A percentile compares a stretch with the other conserved stretches of the same genome.
These are phyloP conservation scores for Filosporella fistucella DNA, from an alignment of 495 filamentous ascomycete species.

Conservation along the genomic window DNA sequence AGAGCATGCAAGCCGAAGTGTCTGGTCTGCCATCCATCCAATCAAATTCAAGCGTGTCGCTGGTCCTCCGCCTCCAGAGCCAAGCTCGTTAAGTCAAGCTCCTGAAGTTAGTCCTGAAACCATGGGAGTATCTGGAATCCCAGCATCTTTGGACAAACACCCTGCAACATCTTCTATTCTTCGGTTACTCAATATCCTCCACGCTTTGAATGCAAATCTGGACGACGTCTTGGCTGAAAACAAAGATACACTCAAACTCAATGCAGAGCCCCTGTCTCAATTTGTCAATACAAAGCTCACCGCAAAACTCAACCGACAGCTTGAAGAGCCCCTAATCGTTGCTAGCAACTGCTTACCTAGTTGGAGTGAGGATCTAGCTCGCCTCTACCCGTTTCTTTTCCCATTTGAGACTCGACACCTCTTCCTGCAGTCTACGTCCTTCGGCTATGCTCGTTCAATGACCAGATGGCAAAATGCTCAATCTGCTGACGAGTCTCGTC, in stretches of 20 bases:
- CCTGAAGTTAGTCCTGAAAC: conserved; percentile 39
- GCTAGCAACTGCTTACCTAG: conserved; percentile 93
- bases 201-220: conserved; percentile 90
- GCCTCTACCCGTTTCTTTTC: conserved; percentile 96
- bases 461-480: conserved; percentile 94
- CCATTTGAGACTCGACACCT: conserved; percentile 97
- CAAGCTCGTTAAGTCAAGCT: conserved; percentile 56
- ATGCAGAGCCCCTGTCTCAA: conserved; percentile 79
- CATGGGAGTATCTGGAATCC: conserved; percentile 57
- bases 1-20: conserved; percentile 66
- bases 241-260: conserved; percentile 63
- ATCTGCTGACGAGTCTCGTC: conserved; percentile 68
- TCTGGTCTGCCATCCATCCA: conserved; percentile 87
- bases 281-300: conserved; percentile 99
- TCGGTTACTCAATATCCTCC: conserved; percentile 82
- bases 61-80: conserved; percentile 83
- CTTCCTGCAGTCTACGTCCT: conserved; percentile 96
- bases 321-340: conserved; percentile 98
- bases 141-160: conserved; percentile 79
- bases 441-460: conserved; percentile 98
- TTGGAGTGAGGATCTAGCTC: conserved; percentile 97
- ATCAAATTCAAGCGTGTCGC: conserved; percentile 86
- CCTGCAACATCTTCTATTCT: conserved; percentile 82
- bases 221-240: conserved; percentile 95
- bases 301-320: conserved; percentile 94